Evolutionary conservation across 192 early-diverging fungal genomes (phyloP).

Genomic region (Helicostylum pulchrum): DNA sequence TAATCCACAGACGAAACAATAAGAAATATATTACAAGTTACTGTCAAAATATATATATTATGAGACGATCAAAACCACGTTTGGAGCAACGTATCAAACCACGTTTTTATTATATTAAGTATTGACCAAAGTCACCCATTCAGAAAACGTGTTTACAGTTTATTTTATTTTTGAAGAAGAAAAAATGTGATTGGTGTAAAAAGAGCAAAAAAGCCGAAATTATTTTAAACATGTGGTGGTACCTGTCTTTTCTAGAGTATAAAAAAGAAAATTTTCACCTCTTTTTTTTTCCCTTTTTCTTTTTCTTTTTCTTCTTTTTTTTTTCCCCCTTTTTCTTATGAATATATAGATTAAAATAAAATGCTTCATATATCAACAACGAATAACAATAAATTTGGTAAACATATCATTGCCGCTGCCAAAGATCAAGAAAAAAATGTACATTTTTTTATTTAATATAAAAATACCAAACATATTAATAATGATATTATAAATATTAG

Average conservation of each 20-base stretch:
- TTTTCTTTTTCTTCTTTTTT: conserved; percentile 1
- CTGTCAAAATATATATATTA: too few species aligned
- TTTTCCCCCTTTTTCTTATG: background rate
- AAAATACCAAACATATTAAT: too few species aligned
- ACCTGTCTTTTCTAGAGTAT: background rate
- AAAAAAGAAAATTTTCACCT: background rate
- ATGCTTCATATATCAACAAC: conserved; percentile 10
- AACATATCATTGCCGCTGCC: conserved; percentile 15
- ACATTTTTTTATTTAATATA: background rate
- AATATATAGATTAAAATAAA: conserved; percentile 1
- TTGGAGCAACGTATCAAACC: too few species aligned
- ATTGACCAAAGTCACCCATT: background rate
- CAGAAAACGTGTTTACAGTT: background rate
- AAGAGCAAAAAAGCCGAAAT: too few species aligned
- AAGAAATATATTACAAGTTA: too few species aligned
- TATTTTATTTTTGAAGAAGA: background rate
- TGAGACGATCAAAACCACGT: too few species aligned
- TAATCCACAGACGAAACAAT: too few species aligned
- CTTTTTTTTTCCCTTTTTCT: background rate
- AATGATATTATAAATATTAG: background rate
- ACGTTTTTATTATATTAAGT: background rate
- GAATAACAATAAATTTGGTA: conserved; percentile 8
- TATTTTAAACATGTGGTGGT: conserved; percentile 3
- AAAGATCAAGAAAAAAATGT: conserved; percentile 13
- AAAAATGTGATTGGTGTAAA: too few species aligned